Evolutionary conservation across 176 grass and related monocot species (phyloP).

Genomic region (sorghum (Sorghum bicolor)): DNA sequence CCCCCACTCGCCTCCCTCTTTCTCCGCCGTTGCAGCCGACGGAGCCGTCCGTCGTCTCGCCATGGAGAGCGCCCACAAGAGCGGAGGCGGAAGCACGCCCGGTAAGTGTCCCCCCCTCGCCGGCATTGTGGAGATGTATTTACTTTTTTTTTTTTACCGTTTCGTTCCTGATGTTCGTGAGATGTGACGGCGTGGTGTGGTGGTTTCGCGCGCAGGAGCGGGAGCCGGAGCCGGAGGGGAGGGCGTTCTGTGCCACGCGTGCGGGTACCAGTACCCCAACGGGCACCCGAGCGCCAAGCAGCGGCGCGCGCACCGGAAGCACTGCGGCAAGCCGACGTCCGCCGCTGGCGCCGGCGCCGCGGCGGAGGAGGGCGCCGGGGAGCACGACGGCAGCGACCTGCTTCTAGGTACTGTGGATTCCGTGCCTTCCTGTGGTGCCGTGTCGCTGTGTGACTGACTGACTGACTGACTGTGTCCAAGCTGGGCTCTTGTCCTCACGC

Average conservation of each 20-base stretch:
- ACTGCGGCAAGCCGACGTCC: constrained; percentile 42
- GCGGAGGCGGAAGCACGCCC: not conserved
- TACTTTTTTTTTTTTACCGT: not conserved
- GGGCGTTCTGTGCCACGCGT: constrained; percentile 42
- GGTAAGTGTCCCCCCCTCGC: not conserved
- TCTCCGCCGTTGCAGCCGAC: constrained; percentile 1
- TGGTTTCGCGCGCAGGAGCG: not conserved
- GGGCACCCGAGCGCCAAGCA: constrained; percentile 64
- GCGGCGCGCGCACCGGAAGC: constrained; percentile 56
- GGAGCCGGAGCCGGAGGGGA: constrained; percentile 8
- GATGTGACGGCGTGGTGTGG: constrained; percentile 21
- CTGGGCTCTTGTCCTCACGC: not conserved
- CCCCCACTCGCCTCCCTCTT: no score
- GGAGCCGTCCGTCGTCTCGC: not conserved
- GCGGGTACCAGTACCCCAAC: constrained; percentile 56
- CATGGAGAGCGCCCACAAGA: constrained; percentile 38
- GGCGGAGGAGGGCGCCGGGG: not conserved
- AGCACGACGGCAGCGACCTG: not conserved
- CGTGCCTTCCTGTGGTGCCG: not conserved
- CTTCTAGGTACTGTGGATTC: constrained; percentile 20
- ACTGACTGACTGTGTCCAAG: not conserved
- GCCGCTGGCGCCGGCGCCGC: not conserved
- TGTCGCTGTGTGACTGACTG: not conserved
- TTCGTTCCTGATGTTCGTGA: not conserved
- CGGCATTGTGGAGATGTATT: not conserved